These are phyloP conservation scores for Harringtonia lauricola DNA, from an alignment of 2,329 filamentous ascomycete species.

Conservation along the genomic window DNA sequence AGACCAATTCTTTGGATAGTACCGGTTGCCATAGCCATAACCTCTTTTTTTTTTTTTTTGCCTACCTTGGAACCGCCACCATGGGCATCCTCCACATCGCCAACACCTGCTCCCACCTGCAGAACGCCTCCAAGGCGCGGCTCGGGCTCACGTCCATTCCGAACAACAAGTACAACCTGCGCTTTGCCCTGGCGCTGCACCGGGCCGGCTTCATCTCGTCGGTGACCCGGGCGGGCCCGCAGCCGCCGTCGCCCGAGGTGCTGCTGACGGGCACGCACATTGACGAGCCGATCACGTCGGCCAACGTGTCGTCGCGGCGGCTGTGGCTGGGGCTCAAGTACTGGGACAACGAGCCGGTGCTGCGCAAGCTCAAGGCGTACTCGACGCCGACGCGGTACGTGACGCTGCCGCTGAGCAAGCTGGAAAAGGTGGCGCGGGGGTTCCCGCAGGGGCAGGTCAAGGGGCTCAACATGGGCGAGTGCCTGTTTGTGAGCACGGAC, in stretches of 20 bases:
- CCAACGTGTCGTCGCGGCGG: conserved; percentile 62
- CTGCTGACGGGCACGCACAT: conserved; percentile 23
- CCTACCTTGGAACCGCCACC: conserved; percentile 7
- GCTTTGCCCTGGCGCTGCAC: conserved; percentile 65
- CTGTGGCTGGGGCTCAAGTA: conserved; percentile 90
- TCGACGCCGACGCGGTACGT: conserved; percentile 66
- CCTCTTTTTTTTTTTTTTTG: no score
- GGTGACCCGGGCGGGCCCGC: conserved; percentile 59
- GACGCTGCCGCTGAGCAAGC: conserved; percentile 48
- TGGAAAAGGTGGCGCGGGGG: conserved; percentile 59
- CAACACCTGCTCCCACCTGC: conserved; percentile 80
- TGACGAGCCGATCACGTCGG: conserved; percentile 48
- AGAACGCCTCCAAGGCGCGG: conserved; percentile 77
- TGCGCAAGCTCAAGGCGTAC: conserved; percentile 54
- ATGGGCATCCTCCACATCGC: conserved; percentile 56
- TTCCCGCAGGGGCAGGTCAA: conserved; percentile 58
- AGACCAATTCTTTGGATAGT: no score
- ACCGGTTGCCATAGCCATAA: no score
- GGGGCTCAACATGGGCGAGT: conserved; percentile 71
- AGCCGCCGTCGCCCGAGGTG: conserved; percentile 36
- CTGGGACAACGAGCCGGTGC: conserved; percentile 70
- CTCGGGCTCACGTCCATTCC: conserved; percentile 76
- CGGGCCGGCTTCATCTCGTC: conserved; percentile 70
- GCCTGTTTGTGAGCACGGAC: conserved; percentile 69
- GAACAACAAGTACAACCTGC: conserved; percentile 70